Evolutionary conservation across 352 stramenopile genomes (phyloP).

Genomic region (Pythium coloratum): DNA sequence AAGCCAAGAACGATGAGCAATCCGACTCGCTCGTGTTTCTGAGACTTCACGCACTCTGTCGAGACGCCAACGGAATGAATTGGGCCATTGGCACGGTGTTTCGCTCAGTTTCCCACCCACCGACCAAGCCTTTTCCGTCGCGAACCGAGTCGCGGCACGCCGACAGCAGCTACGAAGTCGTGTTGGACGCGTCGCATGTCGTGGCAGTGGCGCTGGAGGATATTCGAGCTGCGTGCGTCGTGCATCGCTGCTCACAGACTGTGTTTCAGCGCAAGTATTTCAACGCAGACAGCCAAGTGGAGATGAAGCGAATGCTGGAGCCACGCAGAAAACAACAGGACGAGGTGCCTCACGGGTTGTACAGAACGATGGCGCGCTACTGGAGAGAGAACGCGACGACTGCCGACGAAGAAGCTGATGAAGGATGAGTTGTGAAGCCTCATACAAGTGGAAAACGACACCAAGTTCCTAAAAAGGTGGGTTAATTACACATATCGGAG

Average conservation of each 20-base stretch:
- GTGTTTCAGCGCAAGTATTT: conserved; percentile 8
- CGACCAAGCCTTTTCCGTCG: not conserved
- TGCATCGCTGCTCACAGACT: conserved; percentile 15
- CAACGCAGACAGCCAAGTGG: conserved; percentile 3
- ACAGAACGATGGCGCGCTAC: conserved; percentile 10
- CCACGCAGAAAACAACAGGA: not conserved
- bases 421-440: not conserved
- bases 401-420: not conserved
- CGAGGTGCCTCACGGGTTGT: not conserved
- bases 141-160: not conserved
- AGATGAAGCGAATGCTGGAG: conserved; percentile 9
- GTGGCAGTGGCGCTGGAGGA: conserved; percentile 24
- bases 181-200: conserved; percentile 15
- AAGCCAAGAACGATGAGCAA: not conserved
- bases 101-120: not conserved
- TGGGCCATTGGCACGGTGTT: conserved; percentile 26
- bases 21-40: conserved; percentile 10
- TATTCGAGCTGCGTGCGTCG: conserved; percentile 12
- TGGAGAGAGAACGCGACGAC: not conserved
- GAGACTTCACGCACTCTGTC: conserved; percentile 14
- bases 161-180: conserved; percentile 14
- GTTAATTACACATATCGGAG: not conserved
- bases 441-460: not conserved
- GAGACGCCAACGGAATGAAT: conserved; percentile 19
- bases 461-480: not conserved